A percentile compares a stretch with the other conserved stretches of the same genome.
phyloP scores from a whole-genome alignment of 176 grass and related monocot genomes.

The Oryza rufipogon region DNA sequence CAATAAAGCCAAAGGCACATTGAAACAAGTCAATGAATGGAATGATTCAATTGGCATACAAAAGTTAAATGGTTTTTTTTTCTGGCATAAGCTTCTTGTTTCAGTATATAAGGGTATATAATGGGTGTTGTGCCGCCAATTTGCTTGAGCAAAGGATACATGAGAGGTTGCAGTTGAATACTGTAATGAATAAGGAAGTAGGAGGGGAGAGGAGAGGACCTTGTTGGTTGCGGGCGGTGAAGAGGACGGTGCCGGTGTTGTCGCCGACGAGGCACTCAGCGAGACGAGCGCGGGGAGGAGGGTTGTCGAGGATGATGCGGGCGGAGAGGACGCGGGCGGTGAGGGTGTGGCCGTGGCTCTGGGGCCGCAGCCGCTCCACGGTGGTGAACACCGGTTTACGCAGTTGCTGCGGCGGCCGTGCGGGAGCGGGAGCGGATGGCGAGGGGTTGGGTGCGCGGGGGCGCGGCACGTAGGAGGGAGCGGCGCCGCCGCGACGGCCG shows the following conservation, averaged over 20 bases:
- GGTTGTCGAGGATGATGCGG: slow-evolving; percentile 52
- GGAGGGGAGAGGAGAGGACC: neutral
- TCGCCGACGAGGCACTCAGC: slow-evolving; percentile 64
- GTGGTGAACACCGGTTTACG: slow-evolving; percentile 67
- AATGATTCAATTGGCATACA: too few species aligned
- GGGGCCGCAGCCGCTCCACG: slow-evolving; percentile 40
- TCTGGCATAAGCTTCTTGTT: too few species aligned
- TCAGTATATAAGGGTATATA: too few species aligned
- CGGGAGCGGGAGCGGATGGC: neutral
- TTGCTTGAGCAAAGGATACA: too few species aligned
- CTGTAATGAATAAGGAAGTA: too few species aligned
- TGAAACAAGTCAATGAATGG: too few species aligned
- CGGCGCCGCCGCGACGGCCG: neutral
- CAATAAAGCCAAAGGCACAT: too few species aligned
- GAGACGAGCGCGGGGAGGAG: slow-evolving; percentile 33
- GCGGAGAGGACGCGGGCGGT: slow-evolving; percentile 44
- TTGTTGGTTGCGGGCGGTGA: slow-evolving; percentile 62
- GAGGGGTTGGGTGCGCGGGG: neutral
- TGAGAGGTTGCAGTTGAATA: too few species aligned
- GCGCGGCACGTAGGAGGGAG: neutral
- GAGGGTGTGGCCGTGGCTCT: slow-evolving; percentile 52
- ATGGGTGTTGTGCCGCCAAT: too few species aligned
- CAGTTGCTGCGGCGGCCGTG: neutral
- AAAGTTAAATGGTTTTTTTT: too few species aligned
- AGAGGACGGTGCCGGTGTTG: slow-evolving; percentile 52